Evolutionary conservation across 2,329 filamentous ascomycete genomes (phyloP).

Genomic region (Colletotrichum cereale): DNA sequence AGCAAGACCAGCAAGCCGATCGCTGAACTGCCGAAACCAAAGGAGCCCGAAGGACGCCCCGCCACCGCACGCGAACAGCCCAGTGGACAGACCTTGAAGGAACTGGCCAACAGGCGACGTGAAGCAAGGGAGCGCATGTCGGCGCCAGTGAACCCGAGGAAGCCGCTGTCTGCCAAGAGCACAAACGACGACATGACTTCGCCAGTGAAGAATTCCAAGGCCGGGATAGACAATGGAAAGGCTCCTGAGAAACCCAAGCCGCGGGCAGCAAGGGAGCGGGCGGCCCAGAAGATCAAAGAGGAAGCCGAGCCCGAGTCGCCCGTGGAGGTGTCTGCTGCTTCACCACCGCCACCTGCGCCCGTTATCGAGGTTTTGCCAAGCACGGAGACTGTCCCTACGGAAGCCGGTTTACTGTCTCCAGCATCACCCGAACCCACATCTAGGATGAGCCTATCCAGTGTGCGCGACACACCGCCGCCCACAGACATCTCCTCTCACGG

Average conservation of each 20-base stretch:
- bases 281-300: conserved; percentile 49
- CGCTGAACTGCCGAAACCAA: conserved; percentile 47
- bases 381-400: conserved; percentile 52
- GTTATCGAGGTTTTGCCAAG: conserved; percentile 35
- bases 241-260: conserved; percentile 48
- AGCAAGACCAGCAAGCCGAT: conserved; percentile 41
- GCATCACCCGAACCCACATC: conserved; percentile 62
- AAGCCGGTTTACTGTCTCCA: conserved; percentile 59
- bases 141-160: conserved; percentile 53
- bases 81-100: conserved; percentile 60
- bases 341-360: conserved; percentile 24
- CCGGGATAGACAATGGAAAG: conserved; percentile 42
- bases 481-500: conserved; percentile 66
- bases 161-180: conserved; percentile 68
- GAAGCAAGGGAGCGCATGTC: conserved; percentile 53
- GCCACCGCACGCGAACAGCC: conserved; percentile 46
- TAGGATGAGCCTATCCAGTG: conserved; percentile 52
- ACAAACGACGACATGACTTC: conserved; percentile 71
- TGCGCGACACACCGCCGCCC: conserved; percentile 70
- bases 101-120: conserved; percentile 56
- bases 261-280: conserved; percentile 41
- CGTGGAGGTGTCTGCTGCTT: conserved; percentile 11
- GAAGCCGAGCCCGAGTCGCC: conserved; percentile 15
- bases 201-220: conserved; percentile 64
- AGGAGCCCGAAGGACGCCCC: conserved; percentile 43